These are phyloP conservation scores for Claviceps spartinae DNA, from an alignment of 2,329 filamentous ascomycete genomes.

Conservation along the genomic window DNA sequence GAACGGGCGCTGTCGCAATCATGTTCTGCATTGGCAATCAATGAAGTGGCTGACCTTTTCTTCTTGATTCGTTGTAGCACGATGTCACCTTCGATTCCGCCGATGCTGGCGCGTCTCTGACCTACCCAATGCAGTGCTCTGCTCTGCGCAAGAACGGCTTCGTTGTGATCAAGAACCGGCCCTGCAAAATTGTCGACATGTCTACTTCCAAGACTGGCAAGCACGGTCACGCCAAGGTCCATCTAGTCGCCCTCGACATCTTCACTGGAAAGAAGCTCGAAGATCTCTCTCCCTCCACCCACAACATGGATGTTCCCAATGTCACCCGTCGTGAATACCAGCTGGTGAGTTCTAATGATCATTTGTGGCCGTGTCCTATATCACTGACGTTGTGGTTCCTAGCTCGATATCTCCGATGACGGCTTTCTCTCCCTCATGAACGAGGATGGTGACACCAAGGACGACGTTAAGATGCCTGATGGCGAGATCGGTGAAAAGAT, in stretches of 20 bases:
- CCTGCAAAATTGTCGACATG: constrained; percentile 99
- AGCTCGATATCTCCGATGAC: constrained; percentile 91
- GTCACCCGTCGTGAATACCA: constrained; percentile 84
- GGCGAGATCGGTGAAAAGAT: constrained; percentile 84
- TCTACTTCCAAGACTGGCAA: constrained; percentile 99
- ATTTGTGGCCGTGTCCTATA: background rate
- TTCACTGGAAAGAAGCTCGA: constrained; percentile 99
- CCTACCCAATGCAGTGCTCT: constrained; percentile 98
- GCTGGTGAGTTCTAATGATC: constrained; percentile 50
- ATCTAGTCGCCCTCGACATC: constrained; percentile 95
- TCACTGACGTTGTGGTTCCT: constrained; percentile 1
- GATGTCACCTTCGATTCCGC: constrained; percentile 72
- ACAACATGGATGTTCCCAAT: constrained; percentile 96
- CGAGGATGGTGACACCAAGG: constrained; percentile 76
- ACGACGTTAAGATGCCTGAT: constrained; percentile 88
- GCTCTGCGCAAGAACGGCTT: constrained; percentile 98
- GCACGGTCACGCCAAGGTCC: constrained; percentile 99
- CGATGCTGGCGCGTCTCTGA: constrained; percentile 90
- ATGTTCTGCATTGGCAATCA: background rate
- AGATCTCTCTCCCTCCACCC: constrained; percentile 95
- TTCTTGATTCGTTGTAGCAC: constrained; percentile 32
- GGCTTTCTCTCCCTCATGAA: constrained; percentile 90
- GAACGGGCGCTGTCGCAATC: background rate
- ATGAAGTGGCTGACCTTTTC: constrained; percentile 8
- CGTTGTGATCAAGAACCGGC: constrained; percentile 96